These are phyloP conservation scores for Immersiella caudata DNA, from an alignment of 495 filamentous ascomycete genomes.

Conservation along the genomic window DNA sequence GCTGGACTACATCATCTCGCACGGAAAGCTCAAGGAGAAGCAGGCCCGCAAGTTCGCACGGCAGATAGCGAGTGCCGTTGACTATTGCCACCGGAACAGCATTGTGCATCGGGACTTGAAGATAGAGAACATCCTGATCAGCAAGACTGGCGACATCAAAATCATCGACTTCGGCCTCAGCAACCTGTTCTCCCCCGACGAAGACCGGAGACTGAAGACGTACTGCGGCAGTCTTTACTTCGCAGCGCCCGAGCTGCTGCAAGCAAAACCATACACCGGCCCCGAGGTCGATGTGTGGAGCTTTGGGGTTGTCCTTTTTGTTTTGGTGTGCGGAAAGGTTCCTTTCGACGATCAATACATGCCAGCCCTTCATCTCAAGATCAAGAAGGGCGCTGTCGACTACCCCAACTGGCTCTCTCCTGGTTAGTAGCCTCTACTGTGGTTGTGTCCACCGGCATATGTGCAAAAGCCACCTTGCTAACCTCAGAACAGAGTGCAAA, in stretches of 20 bases:
- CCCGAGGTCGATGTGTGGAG: slow-evolving; percentile 99
- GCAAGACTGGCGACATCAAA: slow-evolving; percentile 98
- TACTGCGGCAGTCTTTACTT: slow-evolving; percentile 99
- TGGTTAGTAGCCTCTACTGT: slow-evolving; percentile 57
- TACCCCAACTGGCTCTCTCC: slow-evolving; percentile 90
- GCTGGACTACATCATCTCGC: slow-evolving; percentile 99
- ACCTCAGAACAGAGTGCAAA: slow-evolving; percentile 72
- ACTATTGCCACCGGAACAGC: slow-evolving; percentile 98
- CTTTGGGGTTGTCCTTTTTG: slow-evolving; percentile 98
- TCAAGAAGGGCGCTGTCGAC: slow-evolving; percentile 95
- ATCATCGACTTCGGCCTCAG: slow-evolving; percentile 99
- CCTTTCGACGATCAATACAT: slow-evolving; percentile 99
- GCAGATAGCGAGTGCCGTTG: slow-evolving; percentile 96
- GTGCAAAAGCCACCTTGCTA: slow-evolving; percentile 26
- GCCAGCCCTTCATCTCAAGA: slow-evolving; percentile 97
- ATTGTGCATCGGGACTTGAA: slow-evolving; percentile 98
- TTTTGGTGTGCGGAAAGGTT: slow-evolving; percentile 96
- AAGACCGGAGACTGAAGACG: slow-evolving; percentile 76
- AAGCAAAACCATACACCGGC: slow-evolving; percentile 91
- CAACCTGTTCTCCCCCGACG: slow-evolving; percentile 89
- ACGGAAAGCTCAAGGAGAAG: slow-evolving; percentile 97
- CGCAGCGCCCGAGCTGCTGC: slow-evolving; percentile 91
- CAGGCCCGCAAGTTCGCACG: slow-evolving; percentile 96
- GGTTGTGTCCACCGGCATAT: background rate
- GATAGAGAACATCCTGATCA: slow-evolving; percentile 99